phyloP scores from a whole-genome alignment of 345 rosid species.

The Moricandia arvensis region DNA sequence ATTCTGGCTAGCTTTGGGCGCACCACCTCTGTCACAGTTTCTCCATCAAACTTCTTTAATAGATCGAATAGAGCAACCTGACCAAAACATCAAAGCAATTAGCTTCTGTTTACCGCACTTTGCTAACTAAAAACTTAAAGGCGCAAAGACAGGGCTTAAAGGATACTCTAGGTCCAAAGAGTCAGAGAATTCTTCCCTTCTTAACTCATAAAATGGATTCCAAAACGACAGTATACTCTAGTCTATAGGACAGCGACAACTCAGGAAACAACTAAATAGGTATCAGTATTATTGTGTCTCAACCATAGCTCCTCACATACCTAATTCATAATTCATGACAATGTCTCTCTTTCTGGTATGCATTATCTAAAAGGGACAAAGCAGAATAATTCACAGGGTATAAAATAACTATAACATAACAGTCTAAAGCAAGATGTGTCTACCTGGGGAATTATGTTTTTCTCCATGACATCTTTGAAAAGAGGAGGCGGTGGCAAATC shows the following conservation, averaged over 20 bases:
- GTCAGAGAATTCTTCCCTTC: neutral
- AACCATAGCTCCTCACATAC: too few species aligned
- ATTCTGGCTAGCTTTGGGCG: slow-evolving; percentile 81
- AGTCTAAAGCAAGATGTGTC: slow-evolving; percentile 4
- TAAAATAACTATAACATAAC: neutral
- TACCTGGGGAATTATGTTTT: slow-evolving; percentile 98
- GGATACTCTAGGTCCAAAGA: slow-evolving; percentile 2
- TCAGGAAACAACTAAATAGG: neutral
- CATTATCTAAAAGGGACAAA: neutral
- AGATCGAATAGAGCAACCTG: slow-evolving; percentile 90
- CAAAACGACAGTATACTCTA: neutral
- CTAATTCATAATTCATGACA: too few species aligned
- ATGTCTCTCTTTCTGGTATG: neutral
- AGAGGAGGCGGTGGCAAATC: slow-evolving; percentile 99
- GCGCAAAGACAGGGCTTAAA: neutral
- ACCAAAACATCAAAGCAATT: slow-evolving; percentile 19
- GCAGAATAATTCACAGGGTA: neutral
- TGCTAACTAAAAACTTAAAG: neutral
- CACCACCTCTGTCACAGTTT: slow-evolving; percentile 80
- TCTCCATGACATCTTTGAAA: slow-evolving; percentile 98
- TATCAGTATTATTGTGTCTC: neutral
- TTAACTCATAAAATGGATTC: neutral
- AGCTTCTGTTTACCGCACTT: slow-evolving; percentile 7
- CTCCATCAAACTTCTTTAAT: slow-evolving; percentile 96
- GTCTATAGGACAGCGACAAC: neutral